A percentile compares a stretch with the other conserved stretches of the same genome.
These are phyloP conservation scores for Acephala macrosclerotiorum DNA, from an alignment of 2,329 filamentous ascomycete genomes.

Conservation along the genomic window DNA sequence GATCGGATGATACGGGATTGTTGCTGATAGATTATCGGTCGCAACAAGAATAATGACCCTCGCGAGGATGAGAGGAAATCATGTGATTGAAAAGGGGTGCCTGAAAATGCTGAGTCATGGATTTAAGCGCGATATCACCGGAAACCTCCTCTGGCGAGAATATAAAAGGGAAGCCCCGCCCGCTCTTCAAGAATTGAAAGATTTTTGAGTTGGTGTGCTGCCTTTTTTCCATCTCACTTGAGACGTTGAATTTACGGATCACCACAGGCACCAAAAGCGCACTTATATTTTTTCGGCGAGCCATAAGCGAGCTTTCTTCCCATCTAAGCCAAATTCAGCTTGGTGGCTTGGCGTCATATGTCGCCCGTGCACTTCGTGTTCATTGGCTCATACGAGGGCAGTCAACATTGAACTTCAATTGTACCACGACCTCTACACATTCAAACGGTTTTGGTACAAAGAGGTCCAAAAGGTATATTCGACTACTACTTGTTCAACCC, in stretches of 20 bases:
- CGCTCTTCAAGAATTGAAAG: slow-evolving; percentile 25
- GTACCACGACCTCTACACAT: neutral
- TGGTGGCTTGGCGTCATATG: neutral
- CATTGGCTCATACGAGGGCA: neutral
- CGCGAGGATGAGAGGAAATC: slow-evolving; percentile 28
- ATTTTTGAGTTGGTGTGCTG: slow-evolving; percentile 35
- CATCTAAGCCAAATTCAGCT: neutral
- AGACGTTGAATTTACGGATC: slow-evolving; percentile 3
- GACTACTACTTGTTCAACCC: neutral
- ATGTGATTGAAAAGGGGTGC: slow-evolving; percentile 35
- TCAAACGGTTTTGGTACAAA: slow-evolving; percentile 4
- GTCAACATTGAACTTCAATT: neutral
- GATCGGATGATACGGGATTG: slow-evolving; percentile 22
- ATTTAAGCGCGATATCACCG: slow-evolving; percentile 33
- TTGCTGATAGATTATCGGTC: slow-evolving; percentile 31
- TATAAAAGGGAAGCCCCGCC: slow-evolving; percentile 38
- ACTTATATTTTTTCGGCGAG: neutral
- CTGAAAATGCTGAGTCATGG: slow-evolving; percentile 38
- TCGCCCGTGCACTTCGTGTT: neutral
- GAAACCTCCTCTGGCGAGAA: slow-evolving; percentile 25
- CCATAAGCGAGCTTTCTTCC: neutral
- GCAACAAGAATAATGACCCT: slow-evolving; percentile 28
- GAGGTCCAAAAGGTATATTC: neutral
- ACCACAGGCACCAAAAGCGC: neutral
- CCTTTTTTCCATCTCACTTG: slow-evolving; percentile 24